phyloP scores from a whole-genome alignment of 768 basidiomycete species.

The Xerocomellus intermedius region DNA sequence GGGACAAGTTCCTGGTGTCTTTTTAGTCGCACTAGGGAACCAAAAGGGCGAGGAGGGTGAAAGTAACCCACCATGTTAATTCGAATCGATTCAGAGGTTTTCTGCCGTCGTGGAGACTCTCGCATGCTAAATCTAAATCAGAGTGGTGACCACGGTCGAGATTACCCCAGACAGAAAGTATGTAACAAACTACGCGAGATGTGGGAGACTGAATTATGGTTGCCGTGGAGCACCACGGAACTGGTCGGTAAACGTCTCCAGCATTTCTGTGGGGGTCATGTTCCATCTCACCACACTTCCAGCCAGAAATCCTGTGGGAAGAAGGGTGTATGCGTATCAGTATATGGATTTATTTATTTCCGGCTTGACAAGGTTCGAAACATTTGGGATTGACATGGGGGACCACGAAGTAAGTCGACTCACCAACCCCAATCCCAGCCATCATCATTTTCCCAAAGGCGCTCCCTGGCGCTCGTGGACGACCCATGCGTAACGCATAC shows the following conservation, averaged over 20 bases:
- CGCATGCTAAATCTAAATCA: background rate
- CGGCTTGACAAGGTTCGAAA: background rate
- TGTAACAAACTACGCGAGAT: slow-evolving; percentile 2
- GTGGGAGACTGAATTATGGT: background rate
- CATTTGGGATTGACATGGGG: background rate
- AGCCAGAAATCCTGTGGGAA: slow-evolving; percentile 25
- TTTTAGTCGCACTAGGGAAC: background rate
- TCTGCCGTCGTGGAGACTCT: background rate
- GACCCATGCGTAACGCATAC: slow-evolving; percentile 66
- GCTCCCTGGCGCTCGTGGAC: slow-evolving; percentile 60
- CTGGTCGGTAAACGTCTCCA: slow-evolving; percentile 14
- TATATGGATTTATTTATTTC: background rate
- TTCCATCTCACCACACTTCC: slow-evolving; percentile 32
- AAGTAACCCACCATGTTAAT: background rate
- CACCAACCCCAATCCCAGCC: slow-evolving; percentile 62
- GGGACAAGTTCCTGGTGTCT: background rate
- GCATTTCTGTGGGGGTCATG: slow-evolving; percentile 27
- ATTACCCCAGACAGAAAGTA: background rate
- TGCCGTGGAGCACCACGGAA: background rate
- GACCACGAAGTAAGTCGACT: slow-evolving; percentile 17
- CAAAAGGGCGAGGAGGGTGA: background rate
- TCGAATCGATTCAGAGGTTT: background rate
- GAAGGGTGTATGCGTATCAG: slow-evolving; percentile 8
- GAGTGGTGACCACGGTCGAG: background rate
- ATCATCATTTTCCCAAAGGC: slow-evolving; percentile 59